A percentile compares a stretch with the other conserved stretches of the same genome.
phyloP scores from a whole-genome alignment of 345 rosid genomes.

The Sisymbrium irio region DNA sequence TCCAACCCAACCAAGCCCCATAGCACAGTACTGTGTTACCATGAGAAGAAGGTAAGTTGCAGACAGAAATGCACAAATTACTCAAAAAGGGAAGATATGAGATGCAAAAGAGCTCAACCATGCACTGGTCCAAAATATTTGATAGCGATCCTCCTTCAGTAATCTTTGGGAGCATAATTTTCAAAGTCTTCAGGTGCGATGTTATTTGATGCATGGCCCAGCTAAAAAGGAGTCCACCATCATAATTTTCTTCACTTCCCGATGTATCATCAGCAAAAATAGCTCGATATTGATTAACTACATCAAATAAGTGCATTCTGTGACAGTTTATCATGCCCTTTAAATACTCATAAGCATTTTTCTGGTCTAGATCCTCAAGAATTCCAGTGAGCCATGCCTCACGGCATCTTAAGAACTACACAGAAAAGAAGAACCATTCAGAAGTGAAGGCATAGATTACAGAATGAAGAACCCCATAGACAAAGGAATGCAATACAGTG shows the following conservation, averaged over 20 bases:
- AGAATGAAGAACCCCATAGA: background rate
- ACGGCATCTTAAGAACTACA: constrained; percentile 93
- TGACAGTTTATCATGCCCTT: constrained; percentile 92
- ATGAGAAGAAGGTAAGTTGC: constrained; percentile 21
- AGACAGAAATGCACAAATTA: constrained; percentile 10
- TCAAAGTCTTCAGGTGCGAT: constrained; percentile 89
- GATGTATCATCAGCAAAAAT: constrained; percentile 96
- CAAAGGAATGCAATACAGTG: background rate
- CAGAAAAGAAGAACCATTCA: constrained; percentile 30
- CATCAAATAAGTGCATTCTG: constrained; percentile 88
- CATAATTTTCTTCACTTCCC: constrained; percentile 90
- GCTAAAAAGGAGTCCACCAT: constrained; percentile 91
- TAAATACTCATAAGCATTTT: constrained; percentile 81
- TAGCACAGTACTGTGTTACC: constrained; percentile 73
- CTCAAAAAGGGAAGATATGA: background rate
- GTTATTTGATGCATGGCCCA: constrained; percentile 99
- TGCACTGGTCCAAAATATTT: constrained; percentile 93
- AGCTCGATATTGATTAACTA: constrained; percentile 95
- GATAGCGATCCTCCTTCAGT: constrained; percentile 94
- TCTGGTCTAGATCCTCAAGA: constrained; percentile 92
- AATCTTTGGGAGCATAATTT: constrained; percentile 92
- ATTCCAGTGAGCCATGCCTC: constrained; percentile 99
- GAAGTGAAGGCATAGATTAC: constrained; percentile 9
- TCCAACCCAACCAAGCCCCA: constrained; percentile 97
- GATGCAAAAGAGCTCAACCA: constrained; percentile 48